Evolutionary conservation across 805 yeast species (phyloP).

Genomic region (Candida railenensis): DNA sequence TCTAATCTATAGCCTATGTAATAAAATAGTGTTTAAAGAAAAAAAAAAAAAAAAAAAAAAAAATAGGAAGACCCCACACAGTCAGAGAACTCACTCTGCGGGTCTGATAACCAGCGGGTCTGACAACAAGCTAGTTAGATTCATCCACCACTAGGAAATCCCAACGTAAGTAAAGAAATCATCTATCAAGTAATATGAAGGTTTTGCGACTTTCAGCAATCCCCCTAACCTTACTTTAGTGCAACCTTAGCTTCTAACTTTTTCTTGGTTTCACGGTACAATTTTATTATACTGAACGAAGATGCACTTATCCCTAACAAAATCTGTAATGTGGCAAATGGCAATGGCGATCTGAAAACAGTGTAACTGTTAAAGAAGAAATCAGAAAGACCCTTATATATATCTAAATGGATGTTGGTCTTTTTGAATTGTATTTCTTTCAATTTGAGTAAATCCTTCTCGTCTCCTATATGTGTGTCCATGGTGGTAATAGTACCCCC

Average conservation of each 20-base stretch:
- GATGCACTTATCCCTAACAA: slow-evolving; percentile 48
- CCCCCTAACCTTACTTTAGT: no score
- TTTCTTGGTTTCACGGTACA: slow-evolving; percentile 38
- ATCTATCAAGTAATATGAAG: no score
- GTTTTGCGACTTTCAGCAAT: no score
- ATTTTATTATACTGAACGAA: slow-evolving; percentile 33
- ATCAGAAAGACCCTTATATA: slow-evolving; percentile 39
- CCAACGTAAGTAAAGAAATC: no score
- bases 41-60: no score
- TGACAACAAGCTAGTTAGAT: no score
- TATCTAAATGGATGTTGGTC: slow-evolving; percentile 36
- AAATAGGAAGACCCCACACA: no score
- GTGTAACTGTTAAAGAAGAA: slow-evolving; percentile 41
- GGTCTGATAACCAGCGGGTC: no score
- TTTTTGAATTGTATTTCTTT: slow-evolving; percentile 36
- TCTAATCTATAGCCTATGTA: no score
- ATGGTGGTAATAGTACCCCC: slow-evolving; percentile 15
- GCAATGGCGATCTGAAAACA: slow-evolving; percentile 34
- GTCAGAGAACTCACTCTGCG: no score
- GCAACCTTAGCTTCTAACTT: slow-evolving; percentile 11
- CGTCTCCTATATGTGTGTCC: slow-evolving; percentile 14
- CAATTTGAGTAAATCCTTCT: slow-evolving; percentile 20
- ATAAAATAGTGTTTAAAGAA: no score
- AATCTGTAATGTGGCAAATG: slow-evolving; percentile 40
- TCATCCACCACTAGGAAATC: no score